Evolutionary conservation across 2,329 filamentous ascomycete genomes (phyloP).

Genomic region (Aureobasidium sp.): DNA sequence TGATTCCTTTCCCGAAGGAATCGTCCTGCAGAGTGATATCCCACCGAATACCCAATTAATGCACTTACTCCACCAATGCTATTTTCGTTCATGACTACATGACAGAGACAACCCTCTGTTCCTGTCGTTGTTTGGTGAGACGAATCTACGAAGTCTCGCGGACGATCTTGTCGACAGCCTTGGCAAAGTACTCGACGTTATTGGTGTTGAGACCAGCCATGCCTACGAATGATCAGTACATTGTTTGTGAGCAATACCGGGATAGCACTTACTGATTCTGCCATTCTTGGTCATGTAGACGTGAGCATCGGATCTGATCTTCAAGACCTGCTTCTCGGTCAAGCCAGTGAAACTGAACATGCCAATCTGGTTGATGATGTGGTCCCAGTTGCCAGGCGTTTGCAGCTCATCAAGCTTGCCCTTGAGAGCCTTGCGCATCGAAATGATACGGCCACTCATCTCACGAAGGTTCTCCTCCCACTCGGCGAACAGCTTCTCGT

Average conservation of each 20-base stretch:
- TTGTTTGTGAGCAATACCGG: not conserved
- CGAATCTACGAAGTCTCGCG: constrained; percentile 36
- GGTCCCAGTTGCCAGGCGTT: constrained; percentile 88
- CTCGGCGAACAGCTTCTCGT: constrained; percentile 69
- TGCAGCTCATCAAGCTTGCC: constrained; percentile 72
- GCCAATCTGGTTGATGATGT: constrained; percentile 97
- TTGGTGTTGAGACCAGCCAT: constrained; percentile 95
- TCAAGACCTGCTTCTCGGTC: constrained; percentile 62
- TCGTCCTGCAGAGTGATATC: not conserved
- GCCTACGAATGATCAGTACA: not conserved
- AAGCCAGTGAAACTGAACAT: constrained; percentile 97
- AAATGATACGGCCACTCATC: constrained; percentile 92
- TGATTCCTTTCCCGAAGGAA: constrained; percentile 1
- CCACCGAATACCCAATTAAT: not conserved
- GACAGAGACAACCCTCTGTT: not conserved
- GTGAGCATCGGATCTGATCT: constrained; percentile 62
- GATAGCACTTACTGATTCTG: constrained; percentile 57
- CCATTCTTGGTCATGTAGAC: constrained; percentile 97
- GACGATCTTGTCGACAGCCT: constrained; percentile 80
- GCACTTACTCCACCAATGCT: constrained; percentile 11
- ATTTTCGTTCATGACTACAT: not conserved
- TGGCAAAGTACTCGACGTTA: constrained; percentile 89
- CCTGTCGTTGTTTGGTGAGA: not conserved
- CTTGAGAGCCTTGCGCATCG: constrained; percentile 75
- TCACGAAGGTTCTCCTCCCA: constrained; percentile 88